Conservation (phyloP, 2,329 filamentous ascomycete species). For the Elsinoe necatrix region DNA sequence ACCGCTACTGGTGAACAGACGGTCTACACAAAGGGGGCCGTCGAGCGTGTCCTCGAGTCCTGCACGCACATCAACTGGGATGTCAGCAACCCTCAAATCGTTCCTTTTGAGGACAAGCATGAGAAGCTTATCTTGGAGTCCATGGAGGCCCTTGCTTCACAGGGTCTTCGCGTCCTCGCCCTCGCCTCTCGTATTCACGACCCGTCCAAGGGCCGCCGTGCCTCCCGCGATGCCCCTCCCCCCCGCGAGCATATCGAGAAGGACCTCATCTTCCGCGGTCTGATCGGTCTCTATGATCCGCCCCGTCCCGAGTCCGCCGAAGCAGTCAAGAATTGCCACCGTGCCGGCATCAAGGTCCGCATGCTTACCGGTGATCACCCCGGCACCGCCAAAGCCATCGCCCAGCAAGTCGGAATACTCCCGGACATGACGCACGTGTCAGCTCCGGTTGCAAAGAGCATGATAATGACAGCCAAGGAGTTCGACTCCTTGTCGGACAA, state of each 20-base stretch:
- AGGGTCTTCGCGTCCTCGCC: slow-evolving; percentile 59
- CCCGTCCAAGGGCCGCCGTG: slow-evolving; percentile 32
- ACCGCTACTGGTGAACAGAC: slow-evolving; percentile 30
- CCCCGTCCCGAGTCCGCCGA: slow-evolving; percentile 71
- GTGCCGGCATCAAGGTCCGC: slow-evolving; percentile 68
- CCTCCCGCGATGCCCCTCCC: slow-evolving; percentile 33
- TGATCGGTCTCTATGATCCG: slow-evolving; percentile 79
- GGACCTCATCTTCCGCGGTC: slow-evolving; percentile 64
- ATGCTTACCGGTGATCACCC: slow-evolving; percentile 81
- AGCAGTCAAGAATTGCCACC: slow-evolving; percentile 61
- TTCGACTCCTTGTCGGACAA: slow-evolving; percentile 59
- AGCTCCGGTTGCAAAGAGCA: slow-evolving; percentile 54
- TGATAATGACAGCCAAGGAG: slow-evolving; percentile 60
- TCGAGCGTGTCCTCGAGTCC: slow-evolving; percentile 58
- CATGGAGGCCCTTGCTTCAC: slow-evolving; percentile 57
- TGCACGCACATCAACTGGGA: slow-evolving; percentile 47
- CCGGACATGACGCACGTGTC: slow-evolving; percentile 55
- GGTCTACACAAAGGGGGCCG: slow-evolving; percentile 59
- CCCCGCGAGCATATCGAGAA: slow-evolving; percentile 57
- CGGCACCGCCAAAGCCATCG: slow-evolving; percentile 69
- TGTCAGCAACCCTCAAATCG: slow-evolving; percentile 27
- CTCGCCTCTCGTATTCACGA: slow-evolving; percentile 46
- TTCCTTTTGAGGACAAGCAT: slow-evolving; percentile 44
- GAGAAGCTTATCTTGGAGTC: slow-evolving; percentile 51
- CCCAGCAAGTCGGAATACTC: slow-evolving; percentile 69